Base-by-base conservation (phyloP, 352 stramenopile genomes). In the Phytopythium chamaehyphon region DNA sequence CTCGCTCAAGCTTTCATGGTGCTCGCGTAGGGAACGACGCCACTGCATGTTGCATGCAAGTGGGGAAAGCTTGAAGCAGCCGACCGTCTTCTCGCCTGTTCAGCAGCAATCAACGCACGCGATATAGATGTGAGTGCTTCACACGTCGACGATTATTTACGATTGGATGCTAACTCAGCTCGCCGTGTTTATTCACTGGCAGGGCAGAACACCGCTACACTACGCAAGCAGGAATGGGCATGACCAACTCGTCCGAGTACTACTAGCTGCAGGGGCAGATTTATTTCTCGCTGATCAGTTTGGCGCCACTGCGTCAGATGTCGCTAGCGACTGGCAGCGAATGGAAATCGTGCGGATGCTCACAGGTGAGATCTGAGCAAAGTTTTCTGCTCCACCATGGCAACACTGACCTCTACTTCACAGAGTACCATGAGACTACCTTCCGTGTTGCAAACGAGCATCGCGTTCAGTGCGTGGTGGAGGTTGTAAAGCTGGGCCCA, bases 201-300 rank as follows among this genome's bases (percentile, higher is more conserved):
- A 88, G 77, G 70, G 74, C 14, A 76, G 76, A 61, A 48, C 59
- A 35, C 68, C 77, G 5, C 57, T 88, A 19, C 75, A 86, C 42
- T 73, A 60, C 15, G 75, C 77, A n/a, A 80, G 75, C 40, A 62
- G 66, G 15, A 85, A 86, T 45, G 75, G 75, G 6, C 74, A 88
- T 23, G 64, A 70, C 6, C 49, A 57, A 19, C 55, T 86, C 33
- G 77, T 88, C 24, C 50, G 55, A 38, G 24, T 76, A 7, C 28
- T 71, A n/a, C 55, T 88, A 5, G 23, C 58, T 31, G 61, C 63
- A 2, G 52, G 57, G 7, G 62, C 62, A 0, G 59, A 68, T 45
- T 52, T 72, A 3, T 83, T 83, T 31, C 19, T 85, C 16, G 64
- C 58, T 2, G 73, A 88, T 38, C 72, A 84, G 45, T 69, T 65